Percentiles rank a stretch among this genome's conserved stretches.
Evolutionary conservation across 2,329 filamentous ascomycete species (phyloP).

Genomic region (Elsinoe arachidis): DNA sequence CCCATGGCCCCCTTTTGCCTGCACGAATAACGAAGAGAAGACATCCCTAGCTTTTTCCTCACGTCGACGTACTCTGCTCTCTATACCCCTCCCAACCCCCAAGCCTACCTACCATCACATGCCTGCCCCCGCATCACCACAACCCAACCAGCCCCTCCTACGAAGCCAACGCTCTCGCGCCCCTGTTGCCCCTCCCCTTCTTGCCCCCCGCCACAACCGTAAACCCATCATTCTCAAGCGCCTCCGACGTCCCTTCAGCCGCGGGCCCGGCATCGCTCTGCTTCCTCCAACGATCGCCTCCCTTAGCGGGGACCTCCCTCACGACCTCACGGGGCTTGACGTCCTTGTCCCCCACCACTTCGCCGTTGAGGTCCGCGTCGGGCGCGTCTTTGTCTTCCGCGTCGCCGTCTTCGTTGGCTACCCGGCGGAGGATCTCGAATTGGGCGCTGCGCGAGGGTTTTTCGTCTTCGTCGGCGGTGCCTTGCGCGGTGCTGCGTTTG

Average conservation of each 20-base stretch:
- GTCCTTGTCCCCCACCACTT: constrained; percentile 44
- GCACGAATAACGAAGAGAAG: too few species aligned
- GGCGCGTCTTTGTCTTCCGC: constrained; percentile 32
- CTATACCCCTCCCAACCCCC: too few species aligned
- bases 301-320: constrained; percentile 36
- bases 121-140: background rate
- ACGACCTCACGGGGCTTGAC: constrained; percentile 49
- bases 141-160: constrained; percentile 7
- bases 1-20: background rate
- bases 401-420: constrained; percentile 25
- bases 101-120: background rate
- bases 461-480: constrained; percentile 25
- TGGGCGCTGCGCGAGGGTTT: constrained; percentile 31
- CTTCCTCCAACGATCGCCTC: constrained; percentile 25
- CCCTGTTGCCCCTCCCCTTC: constrained; percentile 30
- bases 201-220: constrained; percentile 42
- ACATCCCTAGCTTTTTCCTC: background rate
- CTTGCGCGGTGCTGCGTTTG: constrained; percentile 30
- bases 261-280: constrained; percentile 24
- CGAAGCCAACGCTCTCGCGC: constrained; percentile 22
- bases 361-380: constrained; percentile 41
- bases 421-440: constrained; percentile 48
- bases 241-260: constrained; percentile 33
- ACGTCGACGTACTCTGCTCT: background rate
- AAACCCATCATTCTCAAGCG: constrained; percentile 46